phyloP scores from a whole-genome alignment of 768 basidiomycete species.

The Kwoniella botswanensis region DNA sequence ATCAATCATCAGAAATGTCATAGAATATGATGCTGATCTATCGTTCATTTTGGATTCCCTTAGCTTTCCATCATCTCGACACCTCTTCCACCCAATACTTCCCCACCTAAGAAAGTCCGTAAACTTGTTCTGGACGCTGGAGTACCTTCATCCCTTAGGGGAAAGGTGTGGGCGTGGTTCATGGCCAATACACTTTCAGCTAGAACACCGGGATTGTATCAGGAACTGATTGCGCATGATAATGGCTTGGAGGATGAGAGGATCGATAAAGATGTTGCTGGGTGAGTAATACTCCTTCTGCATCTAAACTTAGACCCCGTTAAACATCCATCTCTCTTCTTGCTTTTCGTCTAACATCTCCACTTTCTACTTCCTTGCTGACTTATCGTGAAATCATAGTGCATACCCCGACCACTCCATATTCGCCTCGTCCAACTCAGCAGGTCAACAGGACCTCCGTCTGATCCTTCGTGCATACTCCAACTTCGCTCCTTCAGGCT shows the following conservation, averaged over 20 bases:
- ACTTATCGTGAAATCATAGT: slow-evolving; percentile 9
- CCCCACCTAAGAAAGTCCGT: slow-evolving; percentile 48
- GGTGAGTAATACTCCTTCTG: slow-evolving; percentile 17
- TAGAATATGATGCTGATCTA: too few species aligned
- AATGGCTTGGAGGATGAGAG: slow-evolving; percentile 32
- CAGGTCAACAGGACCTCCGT: slow-evolving; percentile 46
- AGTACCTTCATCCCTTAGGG: slow-evolving; percentile 48
- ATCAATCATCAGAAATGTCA: too few species aligned
- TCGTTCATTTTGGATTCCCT: background rate
- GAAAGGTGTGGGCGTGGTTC: slow-evolving; percentile 56
- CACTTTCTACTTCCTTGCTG: too few species aligned
- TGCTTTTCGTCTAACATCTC: too few species aligned
- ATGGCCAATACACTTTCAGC: slow-evolving; percentile 40
- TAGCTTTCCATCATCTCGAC: slow-evolving; percentile 48
- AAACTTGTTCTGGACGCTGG: slow-evolving; percentile 48
- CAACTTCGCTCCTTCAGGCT: slow-evolving; percentile 41
- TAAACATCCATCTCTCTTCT: too few species aligned
- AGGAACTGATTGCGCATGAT: slow-evolving; percentile 49
- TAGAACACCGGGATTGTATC: slow-evolving; percentile 44
- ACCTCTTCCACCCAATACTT: slow-evolving; percentile 30
- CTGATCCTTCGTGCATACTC: slow-evolving; percentile 46
- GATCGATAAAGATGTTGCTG: slow-evolving; percentile 44
- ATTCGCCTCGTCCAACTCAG: slow-evolving; percentile 35
- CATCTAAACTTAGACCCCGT: too few species aligned
- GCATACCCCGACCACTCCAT: slow-evolving; percentile 48